A percentile compares a stretch with the other conserved stretches of the same genome.
phyloP scores from a whole-genome alignment of 495 filamentous ascomycete species.

The Trichoderma asperelloides region DNA sequence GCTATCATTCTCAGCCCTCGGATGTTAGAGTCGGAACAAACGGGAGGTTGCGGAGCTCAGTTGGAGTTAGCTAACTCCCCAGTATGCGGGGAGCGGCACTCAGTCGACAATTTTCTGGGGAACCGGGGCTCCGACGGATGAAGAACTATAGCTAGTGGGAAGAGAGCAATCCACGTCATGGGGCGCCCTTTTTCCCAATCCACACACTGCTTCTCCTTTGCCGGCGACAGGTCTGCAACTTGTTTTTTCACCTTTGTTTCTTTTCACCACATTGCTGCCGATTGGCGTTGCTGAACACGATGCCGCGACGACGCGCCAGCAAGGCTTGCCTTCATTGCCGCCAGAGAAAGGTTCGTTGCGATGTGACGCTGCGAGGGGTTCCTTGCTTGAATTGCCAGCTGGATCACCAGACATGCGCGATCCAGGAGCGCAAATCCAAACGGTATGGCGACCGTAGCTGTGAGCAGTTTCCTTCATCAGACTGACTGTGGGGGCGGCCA shows the following conservation, averaged over 20 bases:
- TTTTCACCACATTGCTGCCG: not conserved
- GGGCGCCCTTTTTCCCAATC: not conserved
- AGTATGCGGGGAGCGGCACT: not conserved
- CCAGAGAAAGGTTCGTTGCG: conserved; percentile 44
- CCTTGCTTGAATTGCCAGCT: conserved; percentile 43
- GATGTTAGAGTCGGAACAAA: not conserved
- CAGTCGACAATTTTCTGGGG: not conserved
- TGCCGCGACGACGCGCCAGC: conserved; percentile 23
- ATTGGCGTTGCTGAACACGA: not conserved
- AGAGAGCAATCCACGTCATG: not conserved
- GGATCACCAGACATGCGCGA: conserved; percentile 25
- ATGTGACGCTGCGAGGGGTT: conserved; percentile 37
- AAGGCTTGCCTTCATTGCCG: conserved; percentile 42
- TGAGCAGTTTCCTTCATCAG: not conserved
- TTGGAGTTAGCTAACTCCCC: not conserved
- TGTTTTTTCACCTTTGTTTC: not conserved
- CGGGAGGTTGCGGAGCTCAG: not conserved
- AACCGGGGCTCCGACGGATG: not conserved
- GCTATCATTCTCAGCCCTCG: not conserved
- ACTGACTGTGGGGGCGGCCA: not conserved
- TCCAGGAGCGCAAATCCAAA: conserved; percentile 32
- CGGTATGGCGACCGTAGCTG: conserved; percentile 20
- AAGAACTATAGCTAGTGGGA: not conserved
- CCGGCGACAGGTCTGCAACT: not conserved
- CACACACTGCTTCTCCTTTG: not conserved